Percentiles rank a stretch among this genome's conserved stretches.
Conservation (phyloP, 257 asterid species). For the Petrea volubilis region DNA sequence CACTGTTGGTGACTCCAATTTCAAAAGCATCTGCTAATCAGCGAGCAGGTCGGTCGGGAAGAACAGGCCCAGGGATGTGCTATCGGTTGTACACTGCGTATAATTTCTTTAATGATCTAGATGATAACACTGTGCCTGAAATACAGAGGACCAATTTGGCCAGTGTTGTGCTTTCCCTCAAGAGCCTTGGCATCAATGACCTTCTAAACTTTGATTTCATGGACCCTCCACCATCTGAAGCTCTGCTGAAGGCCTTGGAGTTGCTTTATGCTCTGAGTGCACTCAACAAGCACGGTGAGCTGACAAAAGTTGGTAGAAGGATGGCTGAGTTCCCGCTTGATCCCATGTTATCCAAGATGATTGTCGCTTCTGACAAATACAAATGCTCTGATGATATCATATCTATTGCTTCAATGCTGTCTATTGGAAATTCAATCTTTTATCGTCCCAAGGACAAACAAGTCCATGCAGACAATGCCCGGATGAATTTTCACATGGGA, state of each 20-base stretch:
- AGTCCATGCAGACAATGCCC: constrained; percentile 94
- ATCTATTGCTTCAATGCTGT: constrained; percentile 91
- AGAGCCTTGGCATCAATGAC: constrained; percentile 94
- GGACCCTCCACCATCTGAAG: constrained; percentile 99
- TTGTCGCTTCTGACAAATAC: constrained; percentile 84
- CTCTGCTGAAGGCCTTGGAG: constrained; percentile 88
- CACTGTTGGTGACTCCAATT: constrained; percentile 72
- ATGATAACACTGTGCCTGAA: constrained; percentile 92
- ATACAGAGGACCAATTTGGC: constrained; percentile 93
- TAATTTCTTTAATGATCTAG: constrained; percentile 72
- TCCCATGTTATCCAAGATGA: constrained; percentile 96
- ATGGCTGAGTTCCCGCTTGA: constrained; percentile 98
- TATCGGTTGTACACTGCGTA: constrained; percentile 80
- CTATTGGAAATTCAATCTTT: constrained; percentile 88
- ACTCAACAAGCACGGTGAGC: constrained; percentile 81
- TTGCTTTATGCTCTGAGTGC: constrained; percentile 86
- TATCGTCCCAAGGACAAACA: constrained; percentile 95
- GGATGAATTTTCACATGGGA: constrained; percentile 85
- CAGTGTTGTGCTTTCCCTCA: constrained; percentile 82
- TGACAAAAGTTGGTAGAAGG: constrained; percentile 87
- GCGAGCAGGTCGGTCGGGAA: constrained; percentile 96
- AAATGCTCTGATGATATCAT: constrained; percentile 86
- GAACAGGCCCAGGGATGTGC: constrained; percentile 98
- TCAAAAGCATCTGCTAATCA: constrained; percentile 97
- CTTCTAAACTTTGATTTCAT: constrained; percentile 87